Conservation (phyloP, 352 stramenopile species). For the Thalassiosira hispida region DNA sequence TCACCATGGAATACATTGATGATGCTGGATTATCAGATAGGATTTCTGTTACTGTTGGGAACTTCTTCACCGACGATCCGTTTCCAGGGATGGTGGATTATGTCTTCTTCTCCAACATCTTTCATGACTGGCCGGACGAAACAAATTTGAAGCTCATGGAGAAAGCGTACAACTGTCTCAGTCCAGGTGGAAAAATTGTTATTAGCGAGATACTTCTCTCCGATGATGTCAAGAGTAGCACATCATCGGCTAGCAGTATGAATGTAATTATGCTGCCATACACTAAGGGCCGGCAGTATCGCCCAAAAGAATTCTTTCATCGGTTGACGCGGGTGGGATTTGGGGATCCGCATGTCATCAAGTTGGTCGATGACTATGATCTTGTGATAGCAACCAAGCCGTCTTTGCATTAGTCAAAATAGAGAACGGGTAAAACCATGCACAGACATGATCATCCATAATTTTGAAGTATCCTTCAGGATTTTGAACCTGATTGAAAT, state of each 20-base stretch:
- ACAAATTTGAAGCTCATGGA: constrained; percentile 28
- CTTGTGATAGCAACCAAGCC: constrained; percentile 28
- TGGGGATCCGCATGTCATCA: constrained; percentile 4
- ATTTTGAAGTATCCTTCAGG: too few species aligned
- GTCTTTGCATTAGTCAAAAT: background rate
- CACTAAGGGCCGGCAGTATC: constrained; percentile 36
- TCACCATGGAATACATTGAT: constrained; percentile 34
- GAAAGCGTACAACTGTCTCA: constrained; percentile 29
- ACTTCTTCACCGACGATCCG: constrained; percentile 37
- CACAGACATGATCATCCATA: too few species aligned
- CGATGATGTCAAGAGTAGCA: constrained; percentile 30
- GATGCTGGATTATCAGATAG: constrained; percentile 22
- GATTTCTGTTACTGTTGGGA: constrained; percentile 7
- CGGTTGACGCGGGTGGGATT: constrained; percentile 32
- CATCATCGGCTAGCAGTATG: constrained; percentile 17
- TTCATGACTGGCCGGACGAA: constrained; percentile 35
- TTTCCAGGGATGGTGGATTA: constrained; percentile 26
- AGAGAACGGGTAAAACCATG: too few species aligned
- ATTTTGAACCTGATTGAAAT: too few species aligned
- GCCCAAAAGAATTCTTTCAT: constrained; percentile 30
- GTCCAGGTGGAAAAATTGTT: constrained; percentile 31
- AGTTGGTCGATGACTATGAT: constrained; percentile 37
- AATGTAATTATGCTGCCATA: constrained; percentile 43
- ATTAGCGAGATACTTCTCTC: constrained; percentile 29
- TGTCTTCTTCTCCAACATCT: constrained; percentile 35